A percentile compares a stretch with the other conserved stretches of the same genome.
phyloP scores from a whole-genome alignment of 2,329 filamentous ascomycete genomes.

The Penicillium sp. region DNA sequence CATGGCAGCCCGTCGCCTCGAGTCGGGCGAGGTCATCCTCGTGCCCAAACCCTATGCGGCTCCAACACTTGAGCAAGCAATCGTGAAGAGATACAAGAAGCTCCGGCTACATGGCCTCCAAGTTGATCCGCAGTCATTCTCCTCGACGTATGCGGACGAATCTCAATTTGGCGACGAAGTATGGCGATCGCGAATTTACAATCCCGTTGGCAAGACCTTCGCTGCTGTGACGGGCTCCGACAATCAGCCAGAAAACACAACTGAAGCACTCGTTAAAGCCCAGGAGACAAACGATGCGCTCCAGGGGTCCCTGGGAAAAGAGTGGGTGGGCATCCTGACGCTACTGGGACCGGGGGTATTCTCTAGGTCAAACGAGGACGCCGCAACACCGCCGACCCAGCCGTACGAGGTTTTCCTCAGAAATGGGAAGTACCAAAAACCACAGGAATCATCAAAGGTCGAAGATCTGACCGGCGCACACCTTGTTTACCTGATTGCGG shows the following conservation, averaged over 20 bases:
- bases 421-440: conserved; percentile 7
- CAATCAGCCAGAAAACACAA: background rate
- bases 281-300: background rate
- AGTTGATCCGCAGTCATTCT: conserved; percentile 32
- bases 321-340: conserved; percentile 37
- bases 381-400: background rate
- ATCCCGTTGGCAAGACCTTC: conserved; percentile 30
- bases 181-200: conserved; percentile 34
- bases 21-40: conserved; percentile 9
- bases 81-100: conserved; percentile 23
- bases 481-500: conserved; percentile 27
- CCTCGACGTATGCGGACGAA: conserved; percentile 34
- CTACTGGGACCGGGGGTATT: conserved; percentile 27
- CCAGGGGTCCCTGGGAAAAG: conserved; percentile 14
- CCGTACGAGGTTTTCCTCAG: conserved; percentile 15
- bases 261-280: background rate
- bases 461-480: conserved; percentile 13
- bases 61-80: background rate
- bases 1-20: conserved; percentile 10
- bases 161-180: conserved; percentile 23
- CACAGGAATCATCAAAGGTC: background rate
- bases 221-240: conserved; percentile 21
- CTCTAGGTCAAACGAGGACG: background rate
- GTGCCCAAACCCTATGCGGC: conserved; percentile 10
- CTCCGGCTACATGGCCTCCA: conserved; percentile 31